Evolutionary conservation across 2,329 filamentous ascomycete genomes (phyloP).

Genomic region (Aspergillus hortae): DNA sequence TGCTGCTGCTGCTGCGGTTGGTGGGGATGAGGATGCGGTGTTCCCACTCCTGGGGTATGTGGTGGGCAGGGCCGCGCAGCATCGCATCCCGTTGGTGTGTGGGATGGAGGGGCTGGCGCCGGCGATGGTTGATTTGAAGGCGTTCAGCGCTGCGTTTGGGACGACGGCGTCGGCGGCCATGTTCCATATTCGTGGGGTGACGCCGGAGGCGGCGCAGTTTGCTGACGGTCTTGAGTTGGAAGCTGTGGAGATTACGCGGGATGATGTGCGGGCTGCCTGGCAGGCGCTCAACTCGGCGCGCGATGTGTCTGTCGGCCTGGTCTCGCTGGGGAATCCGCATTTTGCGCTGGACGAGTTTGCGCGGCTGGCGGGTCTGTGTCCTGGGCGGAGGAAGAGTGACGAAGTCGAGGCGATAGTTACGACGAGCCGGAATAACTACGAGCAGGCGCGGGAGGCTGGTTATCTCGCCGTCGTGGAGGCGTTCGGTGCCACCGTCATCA

Average conservation of each 20-base stretch:
- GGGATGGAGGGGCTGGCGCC: slow-evolving; percentile 29
- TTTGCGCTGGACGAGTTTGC: slow-evolving; percentile 40
- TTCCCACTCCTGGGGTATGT: slow-evolving; percentile 41
- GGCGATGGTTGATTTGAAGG: slow-evolving; percentile 36
- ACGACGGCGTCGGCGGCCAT: slow-evolving; percentile 42
- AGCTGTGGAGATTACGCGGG: not conserved
- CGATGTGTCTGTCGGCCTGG: slow-evolving; percentile 27
- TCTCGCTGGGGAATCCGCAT: slow-evolving; percentile 47
- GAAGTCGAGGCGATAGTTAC: slow-evolving; percentile 17
- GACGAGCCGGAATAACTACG: slow-evolving; percentile 17
- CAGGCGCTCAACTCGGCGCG: slow-evolving; percentile 17
- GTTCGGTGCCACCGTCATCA: slow-evolving; percentile 41
- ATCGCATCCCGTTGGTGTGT: slow-evolving; percentile 33
- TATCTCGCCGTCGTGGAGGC: slow-evolving; percentile 26
- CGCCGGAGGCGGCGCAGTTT: slow-evolving; percentile 31
- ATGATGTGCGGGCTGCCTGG: slow-evolving; percentile 14
- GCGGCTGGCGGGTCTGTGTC: slow-evolving; percentile 28
- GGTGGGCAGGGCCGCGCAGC: slow-evolving; percentile 28
- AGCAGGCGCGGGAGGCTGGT: slow-evolving; percentile 24
- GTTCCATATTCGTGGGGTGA: slow-evolving; percentile 44
- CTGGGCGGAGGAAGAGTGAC: slow-evolving; percentile 19
- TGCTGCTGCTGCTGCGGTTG: not conserved
- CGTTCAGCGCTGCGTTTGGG: slow-evolving; percentile 45
- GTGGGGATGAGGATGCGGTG: slow-evolving; percentile 25
- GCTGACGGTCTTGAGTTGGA: slow-evolving; percentile 3